Percentiles rank a stretch among this genome's conserved stretches.
phyloP scores from a whole-genome alignment of 1,284 basidiomycete genomes.

The Abortiporus biennis region DNA sequence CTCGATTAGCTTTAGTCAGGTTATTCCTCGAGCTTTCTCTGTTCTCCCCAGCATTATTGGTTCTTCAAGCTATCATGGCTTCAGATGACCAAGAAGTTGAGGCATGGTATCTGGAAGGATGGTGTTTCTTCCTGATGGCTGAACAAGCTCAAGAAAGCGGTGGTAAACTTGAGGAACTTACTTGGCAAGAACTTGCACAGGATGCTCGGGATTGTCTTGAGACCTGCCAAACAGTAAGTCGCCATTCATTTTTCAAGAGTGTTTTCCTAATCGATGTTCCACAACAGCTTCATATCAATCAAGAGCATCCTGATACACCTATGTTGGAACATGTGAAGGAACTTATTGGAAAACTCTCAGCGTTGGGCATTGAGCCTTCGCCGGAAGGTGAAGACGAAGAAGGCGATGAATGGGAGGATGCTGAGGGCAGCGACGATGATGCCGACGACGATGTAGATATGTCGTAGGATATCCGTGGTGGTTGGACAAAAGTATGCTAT shows the following conservation, averaged over 20 bases:
- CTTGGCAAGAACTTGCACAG: constrained; percentile 75
- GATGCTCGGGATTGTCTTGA: constrained; percentile 81
- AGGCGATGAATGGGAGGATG: constrained; percentile 42
- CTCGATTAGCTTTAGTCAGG: constrained; percentile 73
- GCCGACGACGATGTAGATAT: constrained; percentile 64
- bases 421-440: constrained; percentile 48
- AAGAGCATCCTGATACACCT: constrained; percentile 75
- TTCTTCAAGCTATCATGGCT: constrained; percentile 76
- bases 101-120: constrained; percentile 93
- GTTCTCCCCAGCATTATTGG: constrained; percentile 66
- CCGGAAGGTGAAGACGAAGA: constrained; percentile 47
- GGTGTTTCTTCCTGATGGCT: constrained; percentile 83
- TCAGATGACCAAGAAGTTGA: constrained; percentile 87
- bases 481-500: constrained; percentile 3
- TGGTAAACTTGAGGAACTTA: constrained; percentile 52
- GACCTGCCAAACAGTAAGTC: constrained; percentile 70
- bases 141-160: constrained; percentile 57
- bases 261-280: constrained; percentile 9
- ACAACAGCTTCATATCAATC: constrained; percentile 61
- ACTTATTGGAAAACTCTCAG: constrained; percentile 65
- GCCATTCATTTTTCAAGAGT: not conserved
- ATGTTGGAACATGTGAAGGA: constrained; percentile 75
- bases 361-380: constrained; percentile 62
- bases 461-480: constrained; percentile 23
- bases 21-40: constrained; percentile 79